Evolutionary conservation across 495 filamentous ascomycete species (phyloP), one percentile per base, ranked within the genome.

Genomic region (Aspergillus heteromorphus): DNA sequence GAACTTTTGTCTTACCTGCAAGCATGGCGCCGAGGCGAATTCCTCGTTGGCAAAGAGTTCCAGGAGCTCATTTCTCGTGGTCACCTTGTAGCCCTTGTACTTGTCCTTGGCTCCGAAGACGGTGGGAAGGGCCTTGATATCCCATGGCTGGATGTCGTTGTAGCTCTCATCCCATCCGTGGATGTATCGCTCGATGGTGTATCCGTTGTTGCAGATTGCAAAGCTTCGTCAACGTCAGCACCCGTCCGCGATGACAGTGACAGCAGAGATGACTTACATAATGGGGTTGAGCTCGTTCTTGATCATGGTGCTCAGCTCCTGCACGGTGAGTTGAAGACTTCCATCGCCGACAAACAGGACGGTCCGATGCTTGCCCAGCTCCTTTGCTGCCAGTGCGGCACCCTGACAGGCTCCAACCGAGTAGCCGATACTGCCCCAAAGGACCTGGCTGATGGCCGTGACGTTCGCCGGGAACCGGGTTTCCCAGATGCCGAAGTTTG

Each of bases 341-440:
- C 92, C 92, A 59, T 97, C 92, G 42, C 91, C 92, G 14, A 90
- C 89, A 58, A 93, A 91, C 50, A 97, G 73, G 48, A 97, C 84
- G 1, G 87, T 89, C 21, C 88, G 78, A 18, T 82, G 75, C 34
- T 79, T 67, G 0, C 58, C 64, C n/a, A 66, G 67, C 58, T 92
- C 89, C 53, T 84, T 83, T 0, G 81, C 79, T 6, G 86, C 89
- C 42, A 91, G 68, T 1, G 83, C 85, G 5, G 87, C 87, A 27
- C 89, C 89, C 64, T 90, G 87, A 45, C 85, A 83, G 9, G 88
- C 85, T 17, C 88, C 88, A 23, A 91, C 83, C 0, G 88, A 84
- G 68, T 88, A 92, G 0, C 87, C 91, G 61, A 96, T 95, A 54
- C 84, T 89, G 34, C 91, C 90, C 89, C 90, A 95, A 9, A 96